Base-by-base conservation (phyloP, 371 early-diverging fungal species). In the Circinella minor region DNA sequence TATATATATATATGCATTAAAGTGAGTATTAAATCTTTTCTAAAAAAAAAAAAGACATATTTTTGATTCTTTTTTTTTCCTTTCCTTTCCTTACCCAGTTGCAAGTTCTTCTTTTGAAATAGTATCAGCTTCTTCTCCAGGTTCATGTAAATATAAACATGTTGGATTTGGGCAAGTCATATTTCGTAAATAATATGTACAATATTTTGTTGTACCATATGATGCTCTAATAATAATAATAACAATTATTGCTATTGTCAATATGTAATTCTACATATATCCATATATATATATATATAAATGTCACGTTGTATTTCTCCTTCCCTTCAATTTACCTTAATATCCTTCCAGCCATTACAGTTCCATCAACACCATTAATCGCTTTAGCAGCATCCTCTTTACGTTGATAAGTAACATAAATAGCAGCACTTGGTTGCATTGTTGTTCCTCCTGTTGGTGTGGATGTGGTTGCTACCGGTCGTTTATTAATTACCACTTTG, bases 151-250 rank as follows among this genome's bases (percentile, higher is more conserved):
- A 74, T 95, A 97, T 84, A 95, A 90, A 78, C 99, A 99, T 13
- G 88, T 90, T 11, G 94, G 92, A 73, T 96, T 97, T 71, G 94
- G 96, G 76, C 99, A 99, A 3, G 89, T 77, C 81, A 94, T 92
- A 71, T 91, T 93, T 36, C 95, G 92, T 55, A 99, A 81, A 77
- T 94, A 99, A 76, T 93, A 95, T 11, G 97, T 91, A 78, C 99
- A 99, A 78, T 99, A 99, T 78, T 98, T 97, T 47, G 98, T 99
- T 17, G 98, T 97, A 36, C 99, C 99, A 84, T 94, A 95, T 0
- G 96, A 93, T 10, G 84, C 84, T 60, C 84, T 84, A 67, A 7
- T 18, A 17, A 71, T 18, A 46, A 39, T 37, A n/a, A 18, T 13
- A 14, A 38, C 2, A 27, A 2, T 27, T 27, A 27, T 27, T 27